These are phyloP conservation scores for Phytophthora sansomeana DNA, from an alignment of 352 stramenopile species.

Conservation along the genomic window DNA sequence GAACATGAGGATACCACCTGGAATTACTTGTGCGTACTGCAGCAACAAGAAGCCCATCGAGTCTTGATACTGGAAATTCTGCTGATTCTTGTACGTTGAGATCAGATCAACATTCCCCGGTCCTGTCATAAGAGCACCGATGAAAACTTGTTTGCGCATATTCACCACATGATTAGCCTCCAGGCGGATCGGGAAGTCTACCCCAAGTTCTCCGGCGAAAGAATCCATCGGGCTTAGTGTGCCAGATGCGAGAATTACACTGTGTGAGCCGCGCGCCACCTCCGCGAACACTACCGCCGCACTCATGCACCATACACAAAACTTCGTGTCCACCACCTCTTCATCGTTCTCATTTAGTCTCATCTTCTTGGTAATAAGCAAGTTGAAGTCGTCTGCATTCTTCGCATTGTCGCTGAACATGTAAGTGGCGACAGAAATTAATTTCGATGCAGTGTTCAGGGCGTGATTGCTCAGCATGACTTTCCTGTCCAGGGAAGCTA, in stretches of 20 bases:
- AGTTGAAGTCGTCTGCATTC: constrained; percentile 83
- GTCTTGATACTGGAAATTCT: constrained; percentile 84
- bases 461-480: constrained; percentile 52
- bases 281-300: constrained; percentile 80
- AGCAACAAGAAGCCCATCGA: constrained; percentile 72
- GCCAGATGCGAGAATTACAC: constrained; percentile 81
- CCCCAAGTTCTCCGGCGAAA: constrained; percentile 80
- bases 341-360: constrained; percentile 30
- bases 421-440: constrained; percentile 78
- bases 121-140: constrained; percentile 70
- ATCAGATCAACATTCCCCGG: constrained; percentile 68
- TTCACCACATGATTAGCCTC: constrained; percentile 88
- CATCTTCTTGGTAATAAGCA: constrained; percentile 53
- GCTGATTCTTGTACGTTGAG: constrained; percentile 81
- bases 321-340: constrained; percentile 57
- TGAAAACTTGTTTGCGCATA: constrained; percentile 82
- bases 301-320: constrained; percentile 87
- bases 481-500: constrained; percentile 23
- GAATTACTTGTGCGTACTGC: constrained; percentile 66
- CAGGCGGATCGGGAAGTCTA: constrained; percentile 81
- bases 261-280: constrained; percentile 59
- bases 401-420: constrained; percentile 75
- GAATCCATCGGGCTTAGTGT: constrained; percentile 89
- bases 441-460: constrained; percentile 58
- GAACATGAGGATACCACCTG: constrained; percentile 84